Evolutionary conservation across 1,139 yeast species (phyloP).

Genomic region (Suhomyces yuchorum): DNA sequence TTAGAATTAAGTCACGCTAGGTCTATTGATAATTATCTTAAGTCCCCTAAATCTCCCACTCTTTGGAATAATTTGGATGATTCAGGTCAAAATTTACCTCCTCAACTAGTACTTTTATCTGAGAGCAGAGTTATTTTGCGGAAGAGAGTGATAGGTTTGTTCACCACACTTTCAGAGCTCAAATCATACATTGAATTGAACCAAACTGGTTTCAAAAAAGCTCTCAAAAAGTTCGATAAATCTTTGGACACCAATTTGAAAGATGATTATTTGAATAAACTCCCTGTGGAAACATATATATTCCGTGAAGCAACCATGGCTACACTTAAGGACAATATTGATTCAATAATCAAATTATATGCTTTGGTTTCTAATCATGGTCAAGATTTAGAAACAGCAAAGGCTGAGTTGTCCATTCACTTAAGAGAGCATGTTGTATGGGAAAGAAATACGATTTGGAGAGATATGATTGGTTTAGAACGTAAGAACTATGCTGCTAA

Average conservation of each 20-base stretch:
- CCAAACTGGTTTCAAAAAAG: constrained; percentile 67
- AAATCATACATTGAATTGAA: constrained; percentile 68
- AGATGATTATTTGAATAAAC: constrained; percentile 36
- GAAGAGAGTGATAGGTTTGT: constrained; percentile 57
- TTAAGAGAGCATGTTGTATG: constrained; percentile 74
- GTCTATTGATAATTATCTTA: constrained; percentile 42
- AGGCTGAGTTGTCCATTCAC: constrained; percentile 56
- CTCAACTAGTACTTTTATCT: constrained; percentile 42
- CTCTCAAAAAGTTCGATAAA: constrained; percentile 70
- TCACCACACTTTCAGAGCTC: constrained; percentile 62
- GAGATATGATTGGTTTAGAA: constrained; percentile 46
- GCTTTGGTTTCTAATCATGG: constrained; percentile 47
- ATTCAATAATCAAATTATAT: constrained; percentile 38
- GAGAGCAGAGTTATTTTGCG: constrained; percentile 55
- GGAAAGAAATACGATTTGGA: constrained; percentile 76
- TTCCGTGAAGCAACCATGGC: constrained; percentile 31
- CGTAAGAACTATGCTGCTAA: constrained; percentile 40
- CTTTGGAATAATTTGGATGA: constrained; percentile 37
- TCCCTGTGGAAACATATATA: constrained; percentile 37
- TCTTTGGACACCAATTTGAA: constrained; percentile 49
- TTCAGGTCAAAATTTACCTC: constrained; percentile 31
- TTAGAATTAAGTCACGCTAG: constrained; percentile 22
- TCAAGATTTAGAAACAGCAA: constrained; percentile 44
- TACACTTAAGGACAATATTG: constrained; percentile 26
- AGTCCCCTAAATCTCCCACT: constrained; percentile 40